A percentile compares a stretch with the other conserved stretches of the same genome.
Conservation (phyloP, 2,329 filamentous ascomycete genomes). For the Hypoxylon sp. region DNA sequence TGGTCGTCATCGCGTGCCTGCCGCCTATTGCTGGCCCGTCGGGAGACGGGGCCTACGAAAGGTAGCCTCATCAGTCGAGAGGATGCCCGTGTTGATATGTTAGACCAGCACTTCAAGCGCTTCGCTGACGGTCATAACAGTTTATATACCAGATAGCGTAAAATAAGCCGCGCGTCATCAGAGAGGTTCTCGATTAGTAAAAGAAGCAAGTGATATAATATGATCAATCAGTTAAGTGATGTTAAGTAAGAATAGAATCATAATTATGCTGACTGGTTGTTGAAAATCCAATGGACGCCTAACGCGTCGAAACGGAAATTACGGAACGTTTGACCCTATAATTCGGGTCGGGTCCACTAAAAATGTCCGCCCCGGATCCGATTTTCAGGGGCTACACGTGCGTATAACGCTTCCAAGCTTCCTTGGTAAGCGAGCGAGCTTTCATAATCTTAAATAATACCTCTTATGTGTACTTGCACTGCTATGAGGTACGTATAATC, state of each 20-base stretch:
- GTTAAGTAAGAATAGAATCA: background rate
- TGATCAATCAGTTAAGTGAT: background rate
- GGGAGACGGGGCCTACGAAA: slow-evolving; percentile 28
- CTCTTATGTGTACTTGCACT: too few species aligned
- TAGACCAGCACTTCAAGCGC: slow-evolving; percentile 1
- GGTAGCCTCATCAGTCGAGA: slow-evolving; percentile 21
- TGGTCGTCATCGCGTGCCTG: slow-evolving; percentile 38
- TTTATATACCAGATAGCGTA: background rate
- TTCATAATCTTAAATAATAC: background rate
- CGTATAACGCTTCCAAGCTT: too few species aligned
- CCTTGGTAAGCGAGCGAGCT: background rate
- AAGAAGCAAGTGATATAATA: slow-evolving; percentile 2
- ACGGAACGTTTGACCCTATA: slow-evolving; percentile 1
- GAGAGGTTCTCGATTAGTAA: background rate
- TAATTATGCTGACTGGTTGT: slow-evolving; percentile 7
- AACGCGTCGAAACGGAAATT: slow-evolving; percentile 7
- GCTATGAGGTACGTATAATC: too few species aligned
- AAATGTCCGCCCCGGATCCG: slow-evolving; percentile 12
- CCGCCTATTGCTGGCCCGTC: slow-evolving; percentile 1
- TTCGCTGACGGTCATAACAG: slow-evolving; percentile 4
- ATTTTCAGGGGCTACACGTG: slow-evolving; percentile 23
- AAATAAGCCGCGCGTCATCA: background rate
- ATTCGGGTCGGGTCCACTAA: slow-evolving; percentile 26
- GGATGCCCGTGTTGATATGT: slow-evolving; percentile 26
- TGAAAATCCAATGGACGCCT: slow-evolving; percentile 14